Percentiles rank a stretch among this genome's conserved stretches.
These are phyloP conservation scores for Neurospora tetrasperma DNA, from an alignment of 495 filamentous ascomycete species.

Conservation along the genomic window DNA sequence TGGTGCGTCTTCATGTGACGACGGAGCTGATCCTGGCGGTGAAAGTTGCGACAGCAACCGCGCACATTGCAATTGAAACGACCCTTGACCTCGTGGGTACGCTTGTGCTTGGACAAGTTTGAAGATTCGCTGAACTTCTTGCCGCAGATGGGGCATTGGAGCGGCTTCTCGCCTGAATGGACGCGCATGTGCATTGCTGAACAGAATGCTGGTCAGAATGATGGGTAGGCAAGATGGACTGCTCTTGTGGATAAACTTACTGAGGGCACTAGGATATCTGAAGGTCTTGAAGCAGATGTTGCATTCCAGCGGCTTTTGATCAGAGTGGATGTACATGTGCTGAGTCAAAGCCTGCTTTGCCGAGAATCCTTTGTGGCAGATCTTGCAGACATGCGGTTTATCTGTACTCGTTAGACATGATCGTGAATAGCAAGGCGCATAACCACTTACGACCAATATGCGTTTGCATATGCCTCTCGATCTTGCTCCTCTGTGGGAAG, in stretches of 20 bases:
- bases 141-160: constrained; percentile 37
- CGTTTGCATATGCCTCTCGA: constrained; percentile 52
- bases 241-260: constrained; percentile 24
- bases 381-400: constrained; percentile 45
- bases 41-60: constrained; percentile 44
- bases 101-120: constrained; percentile 45
- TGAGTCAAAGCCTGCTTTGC: constrained; percentile 51
- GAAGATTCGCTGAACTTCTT: constrained; percentile 45
- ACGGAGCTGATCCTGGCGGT: constrained; percentile 45
- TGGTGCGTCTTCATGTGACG: constrained; percentile 32
- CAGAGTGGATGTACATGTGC: constrained; percentile 50
- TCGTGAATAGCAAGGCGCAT: background rate
- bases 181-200: constrained; percentile 48
- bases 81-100: constrained; percentile 41
- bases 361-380: constrained; percentile 46
- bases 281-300: constrained; percentile 44
- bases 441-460: constrained; percentile 49
- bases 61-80: constrained; percentile 34
- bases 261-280: constrained; percentile 44
- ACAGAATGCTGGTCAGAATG: background rate
- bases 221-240: background rate
- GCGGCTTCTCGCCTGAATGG: constrained; percentile 42
- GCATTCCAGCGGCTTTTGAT: constrained; percentile 50
- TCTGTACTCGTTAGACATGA: constrained; percentile 23
- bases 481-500: constrained; percentile 49